Evolutionary conservation across 805 yeast species (phyloP), one percentile per base, ranked within the genome.

Genomic region (Sugiyamaella floridensis): DNA sequence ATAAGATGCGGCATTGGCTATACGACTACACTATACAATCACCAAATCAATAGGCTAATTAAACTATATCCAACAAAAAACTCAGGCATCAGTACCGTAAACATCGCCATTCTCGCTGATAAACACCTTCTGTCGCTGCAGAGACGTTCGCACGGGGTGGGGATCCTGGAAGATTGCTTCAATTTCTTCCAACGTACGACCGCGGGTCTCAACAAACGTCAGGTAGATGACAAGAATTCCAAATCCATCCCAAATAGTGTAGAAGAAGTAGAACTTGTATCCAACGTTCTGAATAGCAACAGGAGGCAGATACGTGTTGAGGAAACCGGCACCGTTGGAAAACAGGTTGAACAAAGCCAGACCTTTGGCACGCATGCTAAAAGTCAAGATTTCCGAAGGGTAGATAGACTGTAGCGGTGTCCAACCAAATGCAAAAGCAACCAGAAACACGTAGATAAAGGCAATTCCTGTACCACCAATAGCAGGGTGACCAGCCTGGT

Each of bases 181-280:
- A 57, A 85, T 86, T 71, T 85, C 89, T 71, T 86, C 93, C 67
- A 86, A 77, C 41, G 86, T 76, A 64, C 85, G 76, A 55, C 92
- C 92, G 70, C 78, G 80, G 53, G 95, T 86, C 71, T 84, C 89
- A 61, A 81, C 79, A 56, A 86, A 79, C 58, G 77, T 75, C 74
- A 85, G 81, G 75, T 78, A 80, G 49, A 85, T 84, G 67, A 82
- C 48, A 34, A 53, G 40, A 26, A 61, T 56, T 42, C 66, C 65
- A 43, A 62, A 51, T 6, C 59, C 29, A 50, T 62, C 65, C 65
- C 66, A 66, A 48, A 63, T 57, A n/a, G 59, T 63, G 49, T 58
- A 67, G 52, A 67, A 62, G 5, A 67, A 62, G 48, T 64, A 67
- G 48, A 59, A 66, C 65, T 65, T 62, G 51, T 61, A 64, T 5